A percentile compares a stretch with the other conserved stretches of the same genome.
Evolutionary conservation across 2,329 filamentous ascomycete genomes (phyloP).

Genomic region (Trichophyton mentagrophytes): DNA sequence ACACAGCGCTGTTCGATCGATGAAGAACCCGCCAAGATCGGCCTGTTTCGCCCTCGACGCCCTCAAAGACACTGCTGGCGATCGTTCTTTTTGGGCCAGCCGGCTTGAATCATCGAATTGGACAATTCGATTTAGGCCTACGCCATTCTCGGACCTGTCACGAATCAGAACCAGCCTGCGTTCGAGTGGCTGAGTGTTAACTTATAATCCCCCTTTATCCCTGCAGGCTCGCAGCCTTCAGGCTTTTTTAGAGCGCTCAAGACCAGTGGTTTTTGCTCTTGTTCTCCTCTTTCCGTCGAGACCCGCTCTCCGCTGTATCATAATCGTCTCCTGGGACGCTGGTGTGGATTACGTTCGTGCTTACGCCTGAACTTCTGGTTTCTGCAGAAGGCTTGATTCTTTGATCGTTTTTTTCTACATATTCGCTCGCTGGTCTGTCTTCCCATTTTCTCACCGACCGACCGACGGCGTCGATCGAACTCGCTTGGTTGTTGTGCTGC

Average conservation of each 20-base stretch:
- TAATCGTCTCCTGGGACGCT: neutral
- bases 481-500: neutral
- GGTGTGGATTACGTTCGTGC: neutral
- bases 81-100: neutral
- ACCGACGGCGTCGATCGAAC: constrained; percentile 1
- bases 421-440: neutral
- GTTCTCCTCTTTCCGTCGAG: constrained; percentile 1
- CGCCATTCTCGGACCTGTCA: neutral
- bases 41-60: neutral
- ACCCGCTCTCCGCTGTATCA: neutral
- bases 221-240: neutral
- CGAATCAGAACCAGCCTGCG: neutral
- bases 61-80: neutral
- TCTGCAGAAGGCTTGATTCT: constrained; percentile 1
- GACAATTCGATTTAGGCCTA: neutral
- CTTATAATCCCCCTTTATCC: neutral
- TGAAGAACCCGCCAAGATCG: neutral
- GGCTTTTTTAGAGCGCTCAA: neutral
- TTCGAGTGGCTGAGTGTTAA: neutral
- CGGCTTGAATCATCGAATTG: neutral
- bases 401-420: neutral
- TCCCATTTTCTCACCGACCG: neutral
- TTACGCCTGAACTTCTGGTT: neutral
- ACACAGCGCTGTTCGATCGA: neutral
- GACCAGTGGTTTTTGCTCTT: neutral